Evolutionary conservation across 352 stramenopile species (phyloP).

Genomic region (Phytophthora multivora): DNA sequence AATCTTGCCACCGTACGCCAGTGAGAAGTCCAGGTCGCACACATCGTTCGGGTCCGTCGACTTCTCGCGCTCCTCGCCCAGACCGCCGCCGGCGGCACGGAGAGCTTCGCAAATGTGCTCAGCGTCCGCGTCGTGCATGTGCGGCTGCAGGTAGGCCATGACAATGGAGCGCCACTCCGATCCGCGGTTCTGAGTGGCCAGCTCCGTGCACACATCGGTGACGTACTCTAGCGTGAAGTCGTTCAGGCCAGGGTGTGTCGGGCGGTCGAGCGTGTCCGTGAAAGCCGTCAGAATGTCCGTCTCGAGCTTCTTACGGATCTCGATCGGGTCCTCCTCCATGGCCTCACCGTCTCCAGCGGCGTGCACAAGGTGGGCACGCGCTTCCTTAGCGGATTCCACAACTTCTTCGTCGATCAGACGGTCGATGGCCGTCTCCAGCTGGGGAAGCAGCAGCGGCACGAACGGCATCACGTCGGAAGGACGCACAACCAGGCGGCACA

Average conservation of each 20-base stretch:
- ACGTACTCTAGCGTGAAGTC: conserved; percentile 70
- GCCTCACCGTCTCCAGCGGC: conserved; percentile 56
- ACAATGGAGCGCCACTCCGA: conserved; percentile 59
- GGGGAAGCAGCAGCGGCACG: conserved; percentile 90
- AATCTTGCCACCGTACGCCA: conserved; percentile 92
- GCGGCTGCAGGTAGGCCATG: conserved; percentile 55
- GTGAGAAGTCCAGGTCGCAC: conserved; percentile 74
- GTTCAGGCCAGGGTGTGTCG: conserved; percentile 47
- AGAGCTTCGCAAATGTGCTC: conserved; percentile 57
- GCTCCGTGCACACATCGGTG: conserved; percentile 62
- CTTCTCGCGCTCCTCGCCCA: conserved; percentile 56
- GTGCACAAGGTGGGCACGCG: conserved; percentile 61
- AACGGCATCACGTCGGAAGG: conserved; percentile 92
- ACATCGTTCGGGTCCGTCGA: conserved; percentile 73
- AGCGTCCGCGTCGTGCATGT: conserved; percentile 61
- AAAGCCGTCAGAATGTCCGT: conserved; percentile 50
- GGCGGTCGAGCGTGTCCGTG: conserved; percentile 47
- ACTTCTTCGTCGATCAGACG: conserved; percentile 94
- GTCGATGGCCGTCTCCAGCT: conserved; percentile 91
- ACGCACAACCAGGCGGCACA: conserved; percentile 88
- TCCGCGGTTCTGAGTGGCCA: conserved; percentile 62
- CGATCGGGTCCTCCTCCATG: conserved; percentile 60
- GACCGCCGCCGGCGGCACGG: conserved; percentile 53
- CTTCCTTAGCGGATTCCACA: conserved; percentile 64
- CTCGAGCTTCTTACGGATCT: conserved; percentile 61